Conservation (phyloP, 2,329 filamentous ascomycete genomes). For the Fusarium protoensiforme region DNA sequence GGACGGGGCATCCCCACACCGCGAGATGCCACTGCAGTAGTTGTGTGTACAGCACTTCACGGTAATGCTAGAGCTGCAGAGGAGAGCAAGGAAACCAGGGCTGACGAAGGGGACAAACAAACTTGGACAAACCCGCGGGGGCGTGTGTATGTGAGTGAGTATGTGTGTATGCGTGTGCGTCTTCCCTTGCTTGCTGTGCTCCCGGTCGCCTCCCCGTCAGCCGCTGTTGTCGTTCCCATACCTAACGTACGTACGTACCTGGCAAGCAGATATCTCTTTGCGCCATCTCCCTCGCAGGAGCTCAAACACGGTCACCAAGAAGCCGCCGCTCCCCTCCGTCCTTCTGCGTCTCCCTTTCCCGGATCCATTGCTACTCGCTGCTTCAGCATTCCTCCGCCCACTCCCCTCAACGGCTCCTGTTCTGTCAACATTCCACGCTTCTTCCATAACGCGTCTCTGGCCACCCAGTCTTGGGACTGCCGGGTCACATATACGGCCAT, state of each 20-base stretch:
- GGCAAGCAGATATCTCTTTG: conserved; percentile 16
- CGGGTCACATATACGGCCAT: conserved; percentile 39
- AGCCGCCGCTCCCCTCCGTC: not conserved
- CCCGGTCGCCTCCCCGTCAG: conserved; percentile 19
- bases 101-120: conserved; percentile 31
- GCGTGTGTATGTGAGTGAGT: conserved; percentile 26
- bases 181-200: conserved; percentile 22
- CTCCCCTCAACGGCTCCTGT: not conserved
- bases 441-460: conserved; percentile 27
- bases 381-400: not conserved
- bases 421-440: conserved; percentile 29
- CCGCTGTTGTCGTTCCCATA: conserved; percentile 24
- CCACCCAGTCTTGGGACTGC: conserved; percentile 23
- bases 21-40: conserved; percentile 35
- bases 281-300: not conserved
- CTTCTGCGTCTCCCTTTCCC: not conserved
- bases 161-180: conserved; percentile 30
- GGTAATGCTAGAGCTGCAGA: conserved; percentile 31
- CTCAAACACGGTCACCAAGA: not conserved
- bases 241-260: conserved; percentile 20
- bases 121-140: conserved; percentile 28
- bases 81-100: conserved; percentile 27
- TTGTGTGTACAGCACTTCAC: conserved; percentile 34
- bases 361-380: not conserved
- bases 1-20: conserved; percentile 39